Base-by-base conservation (phyloP, 2,329 filamentous ascomycete genomes). In the Diaporthe sp. region DNA sequence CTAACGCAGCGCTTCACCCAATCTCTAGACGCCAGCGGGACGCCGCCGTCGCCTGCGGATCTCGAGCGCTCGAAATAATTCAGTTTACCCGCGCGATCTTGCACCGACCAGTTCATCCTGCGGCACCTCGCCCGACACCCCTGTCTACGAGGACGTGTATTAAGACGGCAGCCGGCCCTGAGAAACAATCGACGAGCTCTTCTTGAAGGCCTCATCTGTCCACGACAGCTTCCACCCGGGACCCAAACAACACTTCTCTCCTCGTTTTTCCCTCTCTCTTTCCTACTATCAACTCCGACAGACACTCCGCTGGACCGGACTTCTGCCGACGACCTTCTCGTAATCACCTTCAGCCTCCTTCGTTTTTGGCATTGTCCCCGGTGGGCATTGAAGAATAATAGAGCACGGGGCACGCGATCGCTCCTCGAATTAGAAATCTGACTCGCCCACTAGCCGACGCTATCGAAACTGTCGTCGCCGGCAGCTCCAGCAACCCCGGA, bases 1-100 rank as follows among this genome's bases (percentile, higher is more conserved):
- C 72, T 61, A 74, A 76, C 67, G 35, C 68, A 70, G 72, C 67
- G 72, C 72, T 70, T 76, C 74, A 74, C 71, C 68, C 72, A 76
- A 76, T 76, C 74, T 76, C 72, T 74, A 76, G 60, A 72, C 74
- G 74, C 74, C 72, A 74, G 68, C 74, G 38, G 42, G 35, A 68
- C 61, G 52, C 33, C 64, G 58, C 64, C 72, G 52, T 42, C 66
- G 55, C 64, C 55, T 45, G 72, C 72, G 58, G 73, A 69, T 73
- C 67, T 66, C 67, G 57, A 61, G 25, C 38, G 52, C 74, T 73
- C 47, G 71, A 64, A 74, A 74, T 76, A 74, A 67, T 68, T 33
- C 67, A 47, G 33, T 57, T 57, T 61, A 72, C 52, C 73, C 69
- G 64, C 68, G 45, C 64, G 38, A 64, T n/a, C 57, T 58, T 73